Base-by-base conservation (phyloP, 257 asterid genomes). In the Penstemon davidsonii region DNA sequence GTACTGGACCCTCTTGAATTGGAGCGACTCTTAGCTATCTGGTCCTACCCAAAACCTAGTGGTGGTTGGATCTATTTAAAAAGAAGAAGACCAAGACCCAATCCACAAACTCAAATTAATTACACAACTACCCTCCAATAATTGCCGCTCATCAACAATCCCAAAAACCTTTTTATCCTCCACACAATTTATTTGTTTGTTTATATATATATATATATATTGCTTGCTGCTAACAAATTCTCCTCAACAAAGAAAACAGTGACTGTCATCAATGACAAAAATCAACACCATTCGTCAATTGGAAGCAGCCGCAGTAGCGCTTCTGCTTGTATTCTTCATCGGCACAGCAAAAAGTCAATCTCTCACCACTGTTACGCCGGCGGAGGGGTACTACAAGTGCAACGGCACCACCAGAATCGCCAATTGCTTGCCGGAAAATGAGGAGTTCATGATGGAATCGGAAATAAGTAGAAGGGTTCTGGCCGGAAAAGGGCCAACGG, bases 381-480 rank as follows among this genome's bases (percentile, higher is more conserved):
- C 51, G 12, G 38, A 7, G 53, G 56, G 41, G 47, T 62, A 25
- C 33, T 25, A 25, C 33, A 25, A 25, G 33, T 25, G 75, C 78
- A 73, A 73, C 52, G 63, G 33, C 33, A 25, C 60, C 37, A 69
- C 73, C 13, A 46, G 58, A 46, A 55, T 69, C 42, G 67, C 19
- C 5, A 74, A 37, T 13, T 69, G 55, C 51, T 60, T 41, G 73
- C 13, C 3, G 25, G 71, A 46, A 0, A 68, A 11, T 4, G 71
- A 61, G 47, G 79, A 69, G 53, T 74, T 70, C 47, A 11, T 60
- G 15, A 70, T 78, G 77, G 82, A 74, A 40, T 74, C 74, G 1
- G 74, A 65, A 39, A 52, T 73, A 9, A 78, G 11, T 64, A 64
- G 79, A 64, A 60, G 58, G 79, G 55, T 78, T 46, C 68, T 78